Evolutionary conservation across 306 rosid species (phyloP), one percentile per base, ranked within the genome.

Genomic region (Vigna hirtella): DNA sequence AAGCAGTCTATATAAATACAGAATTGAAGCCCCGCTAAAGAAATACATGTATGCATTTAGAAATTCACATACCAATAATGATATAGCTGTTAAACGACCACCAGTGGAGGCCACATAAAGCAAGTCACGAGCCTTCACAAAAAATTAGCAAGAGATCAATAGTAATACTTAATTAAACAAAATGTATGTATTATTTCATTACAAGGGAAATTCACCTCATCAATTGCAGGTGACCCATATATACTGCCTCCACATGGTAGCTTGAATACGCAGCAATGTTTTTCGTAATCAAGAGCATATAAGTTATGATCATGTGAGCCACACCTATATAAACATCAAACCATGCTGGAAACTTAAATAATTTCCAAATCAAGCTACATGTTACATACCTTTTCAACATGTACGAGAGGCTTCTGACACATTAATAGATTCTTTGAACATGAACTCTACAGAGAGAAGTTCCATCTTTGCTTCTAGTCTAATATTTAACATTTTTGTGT

Each of bases 91-190:
- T 77, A 92, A 32, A 59, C 83, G 90, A 53, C 98, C 98, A 75
- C 93, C 47, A 2, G 98, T 94, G 68, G 98, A 89, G 74, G 97
- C 98, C 85, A 94, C 96, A 72, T 89, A 94, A 74, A 94, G 90
- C 71, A 72, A 48, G 56, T 81, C 81, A 40, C 82, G 85, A 71
- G 68, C 87, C 98, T 94, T 68, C 87, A 87, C 20, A 42, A 73
- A 83, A 26, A 73, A 78, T 68, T 20, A 64, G 52, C 26, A 48
- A 47, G 77, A 51, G 53, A 55, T 70, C 56, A 3, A 64, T 14
- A 71, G 66, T 28, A 75, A 78, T 61, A 67, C 69, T 78, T 70
- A 66, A 70, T 43, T 42, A 30, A 49, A 7, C 42, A 66, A 57
- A 74, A n/a, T 56, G 22, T 28, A 53, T 18, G 38, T 40, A 32